Percentiles rank a stretch among this genome's conserved stretches.
Conservation (phyloP, 2,329 filamentous ascomycete species). For the Neospermospora avenae region DNA sequence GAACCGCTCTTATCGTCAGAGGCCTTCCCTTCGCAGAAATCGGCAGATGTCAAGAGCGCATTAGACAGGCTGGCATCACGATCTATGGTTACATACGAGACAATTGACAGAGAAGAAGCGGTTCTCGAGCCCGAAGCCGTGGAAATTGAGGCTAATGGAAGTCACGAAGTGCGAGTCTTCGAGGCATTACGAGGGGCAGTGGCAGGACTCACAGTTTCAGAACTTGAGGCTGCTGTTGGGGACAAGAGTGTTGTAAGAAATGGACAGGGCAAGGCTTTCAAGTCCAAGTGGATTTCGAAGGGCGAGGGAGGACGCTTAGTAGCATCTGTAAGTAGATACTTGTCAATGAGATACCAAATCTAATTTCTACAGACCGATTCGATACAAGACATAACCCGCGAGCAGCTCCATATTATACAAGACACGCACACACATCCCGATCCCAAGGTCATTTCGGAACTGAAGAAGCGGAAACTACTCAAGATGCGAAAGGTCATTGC, state of each 20-base stretch:
- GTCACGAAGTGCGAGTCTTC: conserved; percentile 80
- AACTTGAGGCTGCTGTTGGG: conserved; percentile 66
- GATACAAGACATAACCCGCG: conserved; percentile 75
- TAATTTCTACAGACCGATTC: conserved; percentile 53
- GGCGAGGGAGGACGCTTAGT: conserved; percentile 55
- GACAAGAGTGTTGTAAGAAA: conserved; percentile 74
- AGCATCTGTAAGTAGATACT: conserved; percentile 43
- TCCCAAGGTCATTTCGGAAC: conserved; percentile 71
- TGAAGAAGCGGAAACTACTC: conserved; percentile 91
- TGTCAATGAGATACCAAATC: not conserved
- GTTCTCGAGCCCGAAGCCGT: conserved; percentile 72
- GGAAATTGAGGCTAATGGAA: conserved; percentile 69
- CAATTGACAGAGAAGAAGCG: conserved; percentile 74
- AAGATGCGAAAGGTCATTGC: conserved; percentile 78
- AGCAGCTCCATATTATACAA: conserved; percentile 72
- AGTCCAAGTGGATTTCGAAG: conserved; percentile 67
- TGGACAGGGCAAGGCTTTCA: conserved; percentile 94
- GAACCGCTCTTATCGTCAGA: conserved; percentile 66
- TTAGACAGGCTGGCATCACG: conserved; percentile 82
- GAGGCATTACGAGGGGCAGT: conserved; percentile 67
- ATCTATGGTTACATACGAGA: conserved; percentile 83
- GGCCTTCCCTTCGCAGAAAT: conserved; percentile 64
- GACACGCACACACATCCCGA: conserved; percentile 67
- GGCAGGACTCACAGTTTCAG: conserved; percentile 77
- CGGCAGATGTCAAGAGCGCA: conserved; percentile 75